These are phyloP conservation scores for Picochlorum sp. DNA, from an alignment of 139 green algal genomes.

Conservation along the genomic window DNA sequence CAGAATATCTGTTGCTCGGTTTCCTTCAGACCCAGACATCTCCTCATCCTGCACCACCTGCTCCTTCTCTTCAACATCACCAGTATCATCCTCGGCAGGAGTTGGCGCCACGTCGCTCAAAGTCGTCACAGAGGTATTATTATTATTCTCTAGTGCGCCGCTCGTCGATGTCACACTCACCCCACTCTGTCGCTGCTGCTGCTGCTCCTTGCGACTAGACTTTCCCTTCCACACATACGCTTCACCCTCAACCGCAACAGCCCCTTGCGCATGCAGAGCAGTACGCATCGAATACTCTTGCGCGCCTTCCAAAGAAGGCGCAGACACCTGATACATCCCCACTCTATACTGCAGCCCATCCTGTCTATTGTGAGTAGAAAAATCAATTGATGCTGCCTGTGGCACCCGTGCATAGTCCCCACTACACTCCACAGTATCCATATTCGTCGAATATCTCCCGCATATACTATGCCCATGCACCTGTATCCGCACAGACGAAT, in stretches of 20 bases:
- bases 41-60: neutral
- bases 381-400: slow-evolving; percentile 30
- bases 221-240: slow-evolving; percentile 33
- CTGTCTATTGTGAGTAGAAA: slow-evolving; percentile 26
- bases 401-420: slow-evolving; percentile 30
- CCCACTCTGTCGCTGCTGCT: slow-evolving; percentile 7
- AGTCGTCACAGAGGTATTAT: too few species aligned
- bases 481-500: slow-evolving; percentile 9
- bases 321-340: slow-evolving; percentile 41
- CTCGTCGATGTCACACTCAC: neutral
- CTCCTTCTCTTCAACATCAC: neutral
- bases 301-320: neutral
- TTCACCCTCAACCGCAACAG: slow-evolving; percentile 52
- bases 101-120: too few species aligned
- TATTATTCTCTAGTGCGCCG: too few species aligned
- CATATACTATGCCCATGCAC: slow-evolving; percentile 32
- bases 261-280: slow-evolving; percentile 41
- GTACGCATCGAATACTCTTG: slow-evolving; percentile 9
- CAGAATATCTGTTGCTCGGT: too few species aligned
- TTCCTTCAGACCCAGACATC: neutral
- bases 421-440: slow-evolving; percentile 34
- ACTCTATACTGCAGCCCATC: slow-evolving; percentile 51
- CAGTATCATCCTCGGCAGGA: neutral
- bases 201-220: neutral
- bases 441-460: slow-evolving; percentile 15